Base-by-base conservation (phyloP, 192 early-diverging fungal species). In the Coemansia sp. region DNA sequence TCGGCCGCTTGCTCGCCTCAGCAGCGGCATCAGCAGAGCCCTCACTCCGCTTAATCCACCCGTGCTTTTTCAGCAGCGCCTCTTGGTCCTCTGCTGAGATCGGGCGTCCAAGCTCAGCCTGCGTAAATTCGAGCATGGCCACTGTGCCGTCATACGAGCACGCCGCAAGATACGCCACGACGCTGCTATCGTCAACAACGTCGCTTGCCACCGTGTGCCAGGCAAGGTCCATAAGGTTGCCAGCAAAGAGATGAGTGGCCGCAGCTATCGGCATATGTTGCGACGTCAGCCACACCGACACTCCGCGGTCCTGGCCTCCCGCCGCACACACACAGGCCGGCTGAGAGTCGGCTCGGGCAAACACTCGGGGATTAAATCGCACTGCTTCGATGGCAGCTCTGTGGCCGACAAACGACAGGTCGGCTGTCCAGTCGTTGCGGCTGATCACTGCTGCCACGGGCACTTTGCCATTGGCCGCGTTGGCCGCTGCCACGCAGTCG, bases 141-240 rank as follows among this genome's bases (percentile, higher is more conserved):
- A 96, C 88, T 0, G 93, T 90, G 8, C 97, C 97, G 81, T 97
- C 95, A 71, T 96, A 92, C 10, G 96, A 97, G 70, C 93, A 95
- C 6, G 93, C 93, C 47, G 91, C 89, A 42, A 98, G 75, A n/a
- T 38, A 40, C n/a, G 80, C 80, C 7, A 82, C 66, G 0, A 29
- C 12, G 41, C 62, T 34, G 11, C 47, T 59, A 12, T 52, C 41
- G 44, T 20, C 66, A 18, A 22, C 40, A 7, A 1, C 3, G 42
- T 74, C 81, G 43, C 1, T 3, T 5, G 24, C 12, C 3, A 31
- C 29, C 0, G 54, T 57, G 54, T 57, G 86, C 69, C 18, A 94
- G 90, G 76, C 93, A 88, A 1, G 93, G 3, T 99, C 97, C 63
- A 95, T 79, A 29, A 97, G 87, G 66, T 89, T 95, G 63, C 93